These are phyloP conservation scores for Komagataella populi DNA, from an alignment of 805 yeast genomes.

Conservation along the genomic window DNA sequence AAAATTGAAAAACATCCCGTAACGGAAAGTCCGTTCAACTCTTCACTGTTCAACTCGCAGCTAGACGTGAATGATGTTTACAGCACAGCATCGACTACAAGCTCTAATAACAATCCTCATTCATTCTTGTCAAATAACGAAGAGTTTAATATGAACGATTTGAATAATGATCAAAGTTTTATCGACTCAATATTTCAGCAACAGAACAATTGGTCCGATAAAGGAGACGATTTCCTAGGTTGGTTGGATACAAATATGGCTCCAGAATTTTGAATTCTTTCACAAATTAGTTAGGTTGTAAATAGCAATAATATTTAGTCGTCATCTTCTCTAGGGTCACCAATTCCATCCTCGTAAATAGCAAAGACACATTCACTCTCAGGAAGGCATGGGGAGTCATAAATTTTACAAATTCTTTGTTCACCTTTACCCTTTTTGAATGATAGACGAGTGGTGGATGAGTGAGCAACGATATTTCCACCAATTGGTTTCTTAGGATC, in stretches of 20 bases:
- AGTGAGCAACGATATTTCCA: constrained; percentile 94
- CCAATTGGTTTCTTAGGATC: constrained; percentile 99
- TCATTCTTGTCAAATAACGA: background rate
- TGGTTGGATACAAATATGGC: constrained; percentile 84
- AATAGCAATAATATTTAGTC: background rate
- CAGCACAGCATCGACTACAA: background rate
- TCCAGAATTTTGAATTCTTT: constrained; percentile 31
- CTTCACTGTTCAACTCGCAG: background rate
- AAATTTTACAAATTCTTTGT: constrained; percentile 86
- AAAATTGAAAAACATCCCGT: background rate
- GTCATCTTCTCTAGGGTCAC: constrained; percentile 84
- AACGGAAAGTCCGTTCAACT: background rate
- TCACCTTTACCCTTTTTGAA: constrained; percentile 87
- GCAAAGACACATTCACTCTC: constrained; percentile 94
- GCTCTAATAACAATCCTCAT: background rate
- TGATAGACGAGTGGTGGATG: constrained; percentile 86
- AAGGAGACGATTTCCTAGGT: constrained; percentile 78
- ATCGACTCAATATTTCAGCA: constrained; percentile 56
- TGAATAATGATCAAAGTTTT: constrained; percentile 13
- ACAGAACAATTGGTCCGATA: constrained; percentile 78
- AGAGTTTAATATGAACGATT: background rate
- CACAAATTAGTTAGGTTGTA: background rate
- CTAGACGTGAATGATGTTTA: background rate
- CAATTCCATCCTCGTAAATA: constrained; percentile 91
- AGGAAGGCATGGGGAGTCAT: constrained; percentile 93